These are phyloP conservation scores for Lasiodiplodia hormozganensis DNA, from an alignment of 2,329 filamentous ascomycete species.

Conservation along the genomic window DNA sequence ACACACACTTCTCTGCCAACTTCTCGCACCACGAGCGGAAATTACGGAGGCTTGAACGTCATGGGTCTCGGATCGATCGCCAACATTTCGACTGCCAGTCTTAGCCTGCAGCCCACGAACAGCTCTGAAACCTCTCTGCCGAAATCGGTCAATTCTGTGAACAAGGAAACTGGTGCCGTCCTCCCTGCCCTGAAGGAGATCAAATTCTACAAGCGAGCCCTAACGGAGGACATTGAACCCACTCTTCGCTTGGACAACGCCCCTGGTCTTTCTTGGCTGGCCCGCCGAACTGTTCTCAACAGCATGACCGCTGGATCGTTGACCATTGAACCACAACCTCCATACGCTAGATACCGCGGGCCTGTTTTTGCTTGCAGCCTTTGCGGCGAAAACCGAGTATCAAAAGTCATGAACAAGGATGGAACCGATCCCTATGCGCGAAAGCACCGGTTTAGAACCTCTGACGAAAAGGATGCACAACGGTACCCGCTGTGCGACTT, in stretches of 20 bases:
- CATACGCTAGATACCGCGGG: conserved; percentile 59
- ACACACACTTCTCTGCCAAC: conserved; percentile 62
- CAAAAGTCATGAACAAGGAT: conserved; percentile 21
- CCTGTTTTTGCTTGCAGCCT: conserved; percentile 77
- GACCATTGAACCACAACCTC: conserved; percentile 78
- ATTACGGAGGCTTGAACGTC: conserved; percentile 69
- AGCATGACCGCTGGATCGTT: conserved; percentile 85
- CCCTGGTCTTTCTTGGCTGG: conserved; percentile 92
- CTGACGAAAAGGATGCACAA: conserved; percentile 84
- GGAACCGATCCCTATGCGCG: conserved; percentile 68
- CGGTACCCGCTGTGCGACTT: conserved; percentile 89
- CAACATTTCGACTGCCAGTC: conserved; percentile 37
- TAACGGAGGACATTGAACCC: conserved; percentile 92
- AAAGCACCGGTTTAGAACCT: conserved; percentile 87
- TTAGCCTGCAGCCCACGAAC: conserved; percentile 45
- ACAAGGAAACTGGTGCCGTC: conserved; percentile 40
- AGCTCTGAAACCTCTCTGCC: conserved; percentile 59
- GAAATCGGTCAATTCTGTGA: conserved; percentile 50
- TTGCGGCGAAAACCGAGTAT: conserved; percentile 77
- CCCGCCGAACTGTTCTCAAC: conserved; percentile 80
- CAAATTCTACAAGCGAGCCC: conserved; percentile 89
- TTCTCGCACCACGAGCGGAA: conserved; percentile 75
- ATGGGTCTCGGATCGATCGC: conserved; percentile 61
- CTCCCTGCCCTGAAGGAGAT: conserved; percentile 80
- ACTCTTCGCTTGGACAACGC: conserved; percentile 88